Conservation (phyloP, 2,329 filamentous ascomycete genomes). For the Calonectria pseudoturangicola region DNA sequence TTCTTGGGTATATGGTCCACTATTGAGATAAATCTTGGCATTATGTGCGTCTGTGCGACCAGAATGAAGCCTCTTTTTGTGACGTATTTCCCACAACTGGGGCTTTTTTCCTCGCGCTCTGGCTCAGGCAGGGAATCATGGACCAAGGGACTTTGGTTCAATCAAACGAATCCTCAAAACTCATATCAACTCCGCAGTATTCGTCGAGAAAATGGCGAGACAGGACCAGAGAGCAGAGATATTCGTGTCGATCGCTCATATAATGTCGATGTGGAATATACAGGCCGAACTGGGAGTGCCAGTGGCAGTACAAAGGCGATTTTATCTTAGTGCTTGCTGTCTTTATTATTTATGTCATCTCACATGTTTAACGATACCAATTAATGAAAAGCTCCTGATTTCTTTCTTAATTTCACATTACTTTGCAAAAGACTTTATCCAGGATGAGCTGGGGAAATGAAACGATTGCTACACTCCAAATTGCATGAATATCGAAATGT, state of each 20-base stretch:
- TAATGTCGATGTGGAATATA: conserved; percentile 18
- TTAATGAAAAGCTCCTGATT: background rate
- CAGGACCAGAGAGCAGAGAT: conserved; percentile 8
- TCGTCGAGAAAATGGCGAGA: background rate
- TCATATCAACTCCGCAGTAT: background rate
- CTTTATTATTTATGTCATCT: background rate
- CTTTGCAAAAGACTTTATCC: too few species aligned
- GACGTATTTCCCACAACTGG: conserved; percentile 10
- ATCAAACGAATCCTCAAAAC: background rate
- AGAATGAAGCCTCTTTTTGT: conserved; percentile 47
- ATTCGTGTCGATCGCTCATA: conserved; percentile 11
- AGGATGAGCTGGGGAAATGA: too few species aligned
- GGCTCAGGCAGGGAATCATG: background rate
- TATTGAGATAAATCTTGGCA: conserved; percentile 61
- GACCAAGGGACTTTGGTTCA: conserved; percentile 6
- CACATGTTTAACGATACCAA: too few species aligned
- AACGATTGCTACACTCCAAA: too few species aligned
- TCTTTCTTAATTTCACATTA: too few species aligned
- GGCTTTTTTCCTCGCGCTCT: conserved; percentile 10
- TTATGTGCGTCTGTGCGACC: conserved; percentile 62
- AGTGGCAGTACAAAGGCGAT: background rate
- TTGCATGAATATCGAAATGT: too few species aligned
- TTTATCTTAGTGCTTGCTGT: background rate
- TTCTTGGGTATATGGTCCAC: conserved; percentile 59
- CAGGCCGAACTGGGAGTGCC: background rate